Base-by-base conservation (phyloP, 2,329 filamentous ascomycete genomes). In the Botrytis cinerea region DNA sequence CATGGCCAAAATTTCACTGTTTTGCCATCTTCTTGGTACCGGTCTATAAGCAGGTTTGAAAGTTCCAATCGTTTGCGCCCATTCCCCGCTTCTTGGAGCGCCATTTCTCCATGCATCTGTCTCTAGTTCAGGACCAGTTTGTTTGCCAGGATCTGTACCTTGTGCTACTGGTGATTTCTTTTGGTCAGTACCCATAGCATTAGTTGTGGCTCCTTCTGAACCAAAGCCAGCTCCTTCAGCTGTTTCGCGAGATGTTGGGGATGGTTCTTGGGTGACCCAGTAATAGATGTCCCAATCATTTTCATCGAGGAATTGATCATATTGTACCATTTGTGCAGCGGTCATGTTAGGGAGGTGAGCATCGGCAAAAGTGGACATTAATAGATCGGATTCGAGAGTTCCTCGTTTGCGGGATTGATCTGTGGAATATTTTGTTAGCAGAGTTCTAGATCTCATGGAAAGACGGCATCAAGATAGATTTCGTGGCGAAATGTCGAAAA, bases 271-370 rank as follows among this genome's bases (percentile, higher is more conserved):
- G 25, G 96, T 99, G 5, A 93, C 94, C 96, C 96, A 99, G 87
- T 99, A 99, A 87, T 99, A 99, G 75, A 99, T 98, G 82, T 99
- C 96, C 96, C 96, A 99, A 85, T 99, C 96, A 83, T 99, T 99
- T 85, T 99, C 96, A 83, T 99, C 96, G 73, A 99, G 90, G 86
- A 99, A 97, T 43, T 88, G 85, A 82, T 98, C 95, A 85, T 96
- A 98, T 83, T 97, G 89, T 78, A 88, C 84, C 78, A 98, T 90
- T 81, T 97, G 92, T 69, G 86, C 83, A 9, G 85, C 83, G 1
- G 88, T 89, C 93, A 99, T 97, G 75, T 84, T 85, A 61, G 87
- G 85, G 35, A 99, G 90, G 83, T 97, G 87, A 72, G 87, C 85
- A 77, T 95, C 90, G 76, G 96, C 96, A 82, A 99, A 99, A 77